phyloP scores from a whole-genome alignment of 2,329 filamentous ascomycete species.

The Corynespora cassiicola region DNA sequence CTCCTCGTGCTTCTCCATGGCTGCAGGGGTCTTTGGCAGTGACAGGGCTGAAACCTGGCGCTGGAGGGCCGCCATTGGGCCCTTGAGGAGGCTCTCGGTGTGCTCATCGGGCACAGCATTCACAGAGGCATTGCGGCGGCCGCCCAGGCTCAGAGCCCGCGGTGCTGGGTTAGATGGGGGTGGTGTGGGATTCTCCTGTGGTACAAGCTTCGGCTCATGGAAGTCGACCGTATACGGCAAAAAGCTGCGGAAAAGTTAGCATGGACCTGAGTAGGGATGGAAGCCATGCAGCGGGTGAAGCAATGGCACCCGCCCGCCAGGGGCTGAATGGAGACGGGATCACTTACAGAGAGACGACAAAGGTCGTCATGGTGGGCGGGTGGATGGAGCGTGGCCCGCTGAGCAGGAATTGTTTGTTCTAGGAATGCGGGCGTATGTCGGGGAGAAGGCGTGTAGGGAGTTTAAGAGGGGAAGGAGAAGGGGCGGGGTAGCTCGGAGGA shows the following conservation, averaged over 20 bases:
- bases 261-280: no score
- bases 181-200: slow-evolving; percentile 46
- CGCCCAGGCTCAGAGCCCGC: slow-evolving; percentile 45
- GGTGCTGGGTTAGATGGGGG: slow-evolving; percentile 25
- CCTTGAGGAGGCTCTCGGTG: slow-evolving; percentile 51
- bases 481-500: slow-evolving; percentile 2
- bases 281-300: no score
- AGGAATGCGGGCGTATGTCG: slow-evolving; percentile 11
- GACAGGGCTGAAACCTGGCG: slow-evolving; percentile 29
- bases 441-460: slow-evolving; percentile 2
- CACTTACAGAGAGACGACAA: slow-evolving; percentile 66
- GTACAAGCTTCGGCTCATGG: slow-evolving; percentile 50
- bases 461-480: not conserved
- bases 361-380: slow-evolving; percentile 60
- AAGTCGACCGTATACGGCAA: slow-evolving; percentile 94
- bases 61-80: slow-evolving; percentile 39
- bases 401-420: slow-evolving; percentile 5
- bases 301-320: no score
- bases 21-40: slow-evolving; percentile 50
- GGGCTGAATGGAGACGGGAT: not conserved
- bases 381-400: slow-evolving; percentile 10
- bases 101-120: slow-evolving; percentile 35
- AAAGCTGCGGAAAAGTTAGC: no score
- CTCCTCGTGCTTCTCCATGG: slow-evolving; percentile 46
- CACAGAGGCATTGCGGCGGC: no score